A percentile compares a stretch with the other conserved stretches of the same genome.
phyloP scores from a whole-genome alignment of 306 rosid species.

The Oxytropis ochrocephala region DNA sequence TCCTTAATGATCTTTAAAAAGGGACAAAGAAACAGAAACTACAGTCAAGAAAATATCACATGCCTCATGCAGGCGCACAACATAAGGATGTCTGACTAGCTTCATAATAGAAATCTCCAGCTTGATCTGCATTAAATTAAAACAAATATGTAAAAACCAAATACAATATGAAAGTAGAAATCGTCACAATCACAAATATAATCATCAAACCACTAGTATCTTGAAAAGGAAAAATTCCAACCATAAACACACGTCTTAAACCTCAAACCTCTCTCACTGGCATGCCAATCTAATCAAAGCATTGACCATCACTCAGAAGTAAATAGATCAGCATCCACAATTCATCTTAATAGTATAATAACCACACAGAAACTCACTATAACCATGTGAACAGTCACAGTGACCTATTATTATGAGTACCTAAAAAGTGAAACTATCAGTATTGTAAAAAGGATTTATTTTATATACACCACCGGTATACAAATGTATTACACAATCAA shows the following conservation, averaged over 20 bases:
- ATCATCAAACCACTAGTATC: slow-evolving; percentile 2
- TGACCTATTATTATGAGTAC: background rate
- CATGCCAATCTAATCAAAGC: background rate
- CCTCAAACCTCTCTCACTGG: background rate
- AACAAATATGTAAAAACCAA: background rate
- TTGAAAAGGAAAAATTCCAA: background rate
- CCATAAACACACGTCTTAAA: background rate
- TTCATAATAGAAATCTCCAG: slow-evolving; percentile 89
- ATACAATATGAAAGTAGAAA: background rate
- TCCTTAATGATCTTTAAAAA: background rate
- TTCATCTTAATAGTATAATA: background rate
- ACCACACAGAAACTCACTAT: background rate
- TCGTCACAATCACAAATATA: background rate
- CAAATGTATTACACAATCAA: too few species aligned
- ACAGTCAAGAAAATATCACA: slow-evolving; percentile 15
- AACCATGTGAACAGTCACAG: background rate
- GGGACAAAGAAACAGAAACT: background rate
- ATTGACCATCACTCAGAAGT: background rate
- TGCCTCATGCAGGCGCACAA: slow-evolving; percentile 85
- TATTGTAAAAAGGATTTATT: too few species aligned
- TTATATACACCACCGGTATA: too few species aligned
- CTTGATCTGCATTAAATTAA: slow-evolving; percentile 55
- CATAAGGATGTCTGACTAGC: slow-evolving; percentile 83
- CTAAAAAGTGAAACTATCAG: background rate
- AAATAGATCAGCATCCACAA: background rate